These are phyloP conservation scores for Lactarius trivialis DNA, from an alignment of 768 basidiomycete species.

Conservation along the genomic window DNA sequence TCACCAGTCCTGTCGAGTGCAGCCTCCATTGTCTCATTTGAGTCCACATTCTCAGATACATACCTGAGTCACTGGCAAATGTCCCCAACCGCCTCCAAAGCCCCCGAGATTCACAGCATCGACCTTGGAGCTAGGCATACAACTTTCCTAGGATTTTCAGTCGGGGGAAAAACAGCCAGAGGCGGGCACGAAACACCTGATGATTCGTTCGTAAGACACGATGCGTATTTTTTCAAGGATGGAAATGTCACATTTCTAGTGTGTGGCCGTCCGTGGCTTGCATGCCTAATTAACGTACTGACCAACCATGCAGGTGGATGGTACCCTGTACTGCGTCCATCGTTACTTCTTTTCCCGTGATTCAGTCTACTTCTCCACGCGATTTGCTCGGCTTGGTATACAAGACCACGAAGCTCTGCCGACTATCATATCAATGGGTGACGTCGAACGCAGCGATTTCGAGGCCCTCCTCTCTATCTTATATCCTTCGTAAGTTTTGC, in stretches of 20 bases:
- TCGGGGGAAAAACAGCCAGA: neutral
- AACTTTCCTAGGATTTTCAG: neutral
- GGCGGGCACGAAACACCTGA: neutral
- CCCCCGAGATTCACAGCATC: neutral
- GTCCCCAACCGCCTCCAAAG: neutral
- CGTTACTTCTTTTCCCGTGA: constrained; percentile 17
- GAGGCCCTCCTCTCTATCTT: constrained; percentile 21
- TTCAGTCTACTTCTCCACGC: constrained; percentile 10
- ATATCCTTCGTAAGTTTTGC: constrained; percentile 18
- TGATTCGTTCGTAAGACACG: constrained; percentile 6
- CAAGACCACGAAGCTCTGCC: constrained; percentile 3
- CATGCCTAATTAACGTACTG: neutral
- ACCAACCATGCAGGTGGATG: constrained; percentile 3
- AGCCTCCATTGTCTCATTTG: neutral
- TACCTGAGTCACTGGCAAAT: neutral
- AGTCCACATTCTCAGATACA: neutral
- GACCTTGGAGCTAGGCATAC: neutral
- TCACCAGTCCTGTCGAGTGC: constrained; percentile 1
- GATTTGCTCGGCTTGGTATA: neutral
- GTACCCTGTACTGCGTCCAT: constrained; percentile 8
- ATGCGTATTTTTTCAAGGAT: constrained; percentile 14
- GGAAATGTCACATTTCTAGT: constrained; percentile 21
- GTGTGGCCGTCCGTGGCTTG: neutral
- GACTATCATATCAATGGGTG: constrained; percentile 5
- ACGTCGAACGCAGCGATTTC: constrained; percentile 14